Percentiles rank a stretch among this genome's conserved stretches.
Evolutionary conservation across 169 alveolate species (phyloP).

Genomic region (Amoebophrya sp.): DNA sequence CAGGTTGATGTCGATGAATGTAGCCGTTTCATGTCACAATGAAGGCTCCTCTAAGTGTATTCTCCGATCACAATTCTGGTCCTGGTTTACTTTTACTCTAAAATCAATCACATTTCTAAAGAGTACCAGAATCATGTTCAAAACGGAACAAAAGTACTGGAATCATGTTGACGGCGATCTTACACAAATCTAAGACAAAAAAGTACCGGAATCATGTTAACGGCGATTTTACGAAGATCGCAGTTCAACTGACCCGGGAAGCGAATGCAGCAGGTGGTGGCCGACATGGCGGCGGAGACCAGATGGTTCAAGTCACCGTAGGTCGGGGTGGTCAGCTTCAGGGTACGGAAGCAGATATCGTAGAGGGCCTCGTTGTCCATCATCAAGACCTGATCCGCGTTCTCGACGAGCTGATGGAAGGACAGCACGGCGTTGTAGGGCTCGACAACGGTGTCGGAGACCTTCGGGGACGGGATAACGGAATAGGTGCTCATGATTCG

Average conservation of each 20-base stretch:
- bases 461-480: conserved; percentile 96
- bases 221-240: conserved; percentile 88
- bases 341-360: conserved; percentile 94
- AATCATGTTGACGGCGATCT: conserved; percentile 91
- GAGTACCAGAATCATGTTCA: conserved; percentile 80
- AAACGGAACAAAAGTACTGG: conserved; percentile 98
- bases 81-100: conserved; percentile 94
- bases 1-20: conserved; percentile 91
- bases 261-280: conserved; percentile 87
- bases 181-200: conserved; percentile 90
- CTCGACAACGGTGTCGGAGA: conserved; percentile 96
- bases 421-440: conserved; percentile 96
- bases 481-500: conserved; percentile 96
- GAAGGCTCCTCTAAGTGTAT: conserved; percentile 92
- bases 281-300: conserved; percentile 92
- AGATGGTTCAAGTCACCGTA: conserved; percentile 92
- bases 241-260: conserved; percentile 90
- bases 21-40: too few relatives aligned
- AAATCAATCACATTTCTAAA: conserved; percentile 91
- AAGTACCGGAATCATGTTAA: conserved; percentile 91
- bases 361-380: conserved; percentile 96
- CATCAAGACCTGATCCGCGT: conserved; percentile 93
- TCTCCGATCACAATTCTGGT: conserved; percentile 89
- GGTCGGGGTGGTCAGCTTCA: conserved; percentile 93
- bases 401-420: conserved; percentile 93